Conservation (phyloP, 2,329 filamentous ascomycete species). For the Pyrenophora seminiperda region DNA sequence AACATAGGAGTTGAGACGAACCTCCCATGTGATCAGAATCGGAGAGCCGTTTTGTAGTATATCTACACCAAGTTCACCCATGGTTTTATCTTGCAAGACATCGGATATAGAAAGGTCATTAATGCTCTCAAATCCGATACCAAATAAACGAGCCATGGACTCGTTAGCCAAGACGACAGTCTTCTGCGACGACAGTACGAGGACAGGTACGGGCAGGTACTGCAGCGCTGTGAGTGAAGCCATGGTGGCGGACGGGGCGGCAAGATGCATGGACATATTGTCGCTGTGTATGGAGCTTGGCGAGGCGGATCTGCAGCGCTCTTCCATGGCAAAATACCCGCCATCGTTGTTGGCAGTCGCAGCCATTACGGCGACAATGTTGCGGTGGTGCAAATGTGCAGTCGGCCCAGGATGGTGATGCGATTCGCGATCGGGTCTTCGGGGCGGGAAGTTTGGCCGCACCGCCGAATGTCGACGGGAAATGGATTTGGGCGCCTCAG, state of each 20-base stretch:
- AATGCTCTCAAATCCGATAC: constrained; percentile 56
- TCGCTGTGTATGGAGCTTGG: constrained; percentile 42
- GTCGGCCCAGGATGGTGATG: neutral
- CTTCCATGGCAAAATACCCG: constrained; percentile 39
- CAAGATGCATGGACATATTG: constrained; percentile 38
- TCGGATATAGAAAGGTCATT: constrained; percentile 60
- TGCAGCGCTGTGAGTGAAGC: constrained; percentile 62
- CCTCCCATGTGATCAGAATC: constrained; percentile 58
- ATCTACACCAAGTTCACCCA: constrained; percentile 74
- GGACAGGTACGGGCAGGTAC: constrained; percentile 72
- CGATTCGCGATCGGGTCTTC: neutral
- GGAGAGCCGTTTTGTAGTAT: constrained; percentile 69
- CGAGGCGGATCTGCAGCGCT: constrained; percentile 28
- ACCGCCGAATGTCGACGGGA: neutral
- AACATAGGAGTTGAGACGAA: constrained; percentile 20
- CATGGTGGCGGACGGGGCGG: constrained; percentile 36
- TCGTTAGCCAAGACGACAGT: constrained; percentile 76
- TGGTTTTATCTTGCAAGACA: constrained; percentile 65
- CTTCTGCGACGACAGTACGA: constrained; percentile 71
- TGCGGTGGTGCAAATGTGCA: constrained; percentile 3
- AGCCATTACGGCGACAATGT: constrained; percentile 24
- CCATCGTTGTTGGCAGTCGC: constrained; percentile 24
- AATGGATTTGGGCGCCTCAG: constrained; percentile 4
- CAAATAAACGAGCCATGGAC: constrained; percentile 72
- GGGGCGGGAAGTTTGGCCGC: neutral